Percentiles rank a stretch among this genome's conserved stretches.
Evolutionary conservation across 2,329 filamentous ascomycete species (phyloP).

Genomic region (Colletotrichum lupini): DNA sequence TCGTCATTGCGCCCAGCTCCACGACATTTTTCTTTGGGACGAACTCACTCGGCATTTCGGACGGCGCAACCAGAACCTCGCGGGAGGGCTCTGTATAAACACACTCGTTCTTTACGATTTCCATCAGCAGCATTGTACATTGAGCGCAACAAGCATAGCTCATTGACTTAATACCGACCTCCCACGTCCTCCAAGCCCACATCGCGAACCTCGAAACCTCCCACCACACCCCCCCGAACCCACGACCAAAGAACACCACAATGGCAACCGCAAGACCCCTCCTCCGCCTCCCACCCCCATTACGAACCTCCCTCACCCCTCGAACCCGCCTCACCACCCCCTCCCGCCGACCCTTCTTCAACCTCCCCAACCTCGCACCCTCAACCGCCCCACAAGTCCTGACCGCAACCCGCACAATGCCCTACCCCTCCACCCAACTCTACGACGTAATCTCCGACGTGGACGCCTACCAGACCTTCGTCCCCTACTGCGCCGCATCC

Average conservation of each 20-base stretch:
- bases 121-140: background rate
- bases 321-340: background rate
- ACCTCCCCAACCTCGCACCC: slow-evolving; percentile 39
- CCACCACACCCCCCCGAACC: background rate
- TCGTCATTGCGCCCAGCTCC: slow-evolving; percentile 21
- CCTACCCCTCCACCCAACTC: slow-evolving; percentile 76
- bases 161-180: background rate
- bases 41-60: background rate
- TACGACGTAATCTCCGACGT: slow-evolving; percentile 92
- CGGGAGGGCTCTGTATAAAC: background rate
- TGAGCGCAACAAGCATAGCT: background rate
- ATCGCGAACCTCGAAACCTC: background rate
- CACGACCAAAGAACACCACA: background rate
- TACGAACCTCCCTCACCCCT: background rate
- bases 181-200: background rate
- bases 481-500: slow-evolving; percentile 89
- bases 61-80: background rate
- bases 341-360: slow-evolving; percentile 34
- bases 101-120: background rate
- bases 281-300: slow-evolving; percentile 10
- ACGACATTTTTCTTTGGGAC: background rate
- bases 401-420: slow-evolving; percentile 79
- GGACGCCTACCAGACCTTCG: slow-evolving; percentile 83
- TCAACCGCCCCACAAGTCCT: slow-evolving; percentile 67
- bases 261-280: slow-evolving; percentile 20